Evolutionary conservation across 371 early-diverging fungal genomes (phyloP).

Genomic region (Basidiobolus meristosporus): DNA sequence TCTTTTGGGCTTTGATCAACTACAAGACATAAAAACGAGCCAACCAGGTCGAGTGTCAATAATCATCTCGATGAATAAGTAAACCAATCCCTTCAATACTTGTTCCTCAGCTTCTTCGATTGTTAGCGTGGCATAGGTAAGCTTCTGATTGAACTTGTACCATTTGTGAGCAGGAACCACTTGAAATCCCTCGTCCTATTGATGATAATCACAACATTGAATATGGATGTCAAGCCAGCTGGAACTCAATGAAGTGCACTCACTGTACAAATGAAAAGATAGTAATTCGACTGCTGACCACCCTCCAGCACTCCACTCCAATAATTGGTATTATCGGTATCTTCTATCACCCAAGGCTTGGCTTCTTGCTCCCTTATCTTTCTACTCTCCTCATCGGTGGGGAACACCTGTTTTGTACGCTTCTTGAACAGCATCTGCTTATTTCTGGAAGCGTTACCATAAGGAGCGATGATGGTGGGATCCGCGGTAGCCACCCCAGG

Average conservation of each 20-base stretch:
- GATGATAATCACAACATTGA: not conserved
- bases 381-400: slow-evolving; percentile 53
- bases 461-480: slow-evolving; percentile 53
- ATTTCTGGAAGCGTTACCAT: slow-evolving; percentile 58
- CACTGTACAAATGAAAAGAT: no score
- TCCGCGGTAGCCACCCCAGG: slow-evolving; percentile 31
- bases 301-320: no score
- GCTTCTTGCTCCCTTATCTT: slow-evolving; percentile 49
- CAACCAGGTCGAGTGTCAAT: no score
- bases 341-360: slow-evolving; percentile 60
- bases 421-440: slow-evolving; percentile 66
- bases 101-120: slow-evolving; percentile 87
- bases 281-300: no score
- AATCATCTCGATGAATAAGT: no score
- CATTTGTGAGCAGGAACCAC: slow-evolving; percentile 74
- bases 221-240: no score
- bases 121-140: slow-evolving; percentile 60
- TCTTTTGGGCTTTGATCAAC: slow-evolving; percentile 31
- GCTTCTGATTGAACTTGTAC: slow-evolving; percentile 78
- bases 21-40: slow-evolving; percentile 8
- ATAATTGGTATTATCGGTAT: slow-evolving; percentile 19
- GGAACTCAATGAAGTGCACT: no score
- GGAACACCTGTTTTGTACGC: slow-evolving; percentile 54
- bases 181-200: slow-evolving; percentile 54
- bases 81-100: slow-evolving; percentile 14